Percentiles rank a stretch among this genome's conserved stretches.
Conservation (phyloP, 1,139 yeast species). For the Lodderomyces oxycetoniae region DNA sequence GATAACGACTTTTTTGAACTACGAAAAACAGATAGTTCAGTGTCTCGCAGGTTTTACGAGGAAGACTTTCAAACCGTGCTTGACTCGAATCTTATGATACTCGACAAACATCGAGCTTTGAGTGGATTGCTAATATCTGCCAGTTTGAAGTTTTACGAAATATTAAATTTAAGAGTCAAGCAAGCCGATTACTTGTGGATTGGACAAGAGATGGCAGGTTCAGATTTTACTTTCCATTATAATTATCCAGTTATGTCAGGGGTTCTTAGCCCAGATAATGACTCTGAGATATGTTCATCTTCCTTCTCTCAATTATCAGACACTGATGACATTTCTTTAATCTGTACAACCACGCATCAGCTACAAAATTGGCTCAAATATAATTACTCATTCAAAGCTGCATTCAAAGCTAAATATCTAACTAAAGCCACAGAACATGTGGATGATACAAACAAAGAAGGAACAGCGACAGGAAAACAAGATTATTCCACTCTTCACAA, state of each 20-base stretch:
- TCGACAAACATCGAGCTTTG: constrained; percentile 25
- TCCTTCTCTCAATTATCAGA: constrained; percentile 37
- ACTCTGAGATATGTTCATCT: constrained; percentile 33
- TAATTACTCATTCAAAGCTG: constrained; percentile 13
- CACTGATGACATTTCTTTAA: constrained; percentile 20
- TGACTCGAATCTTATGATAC: constrained; percentile 27
- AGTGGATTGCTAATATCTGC: constrained; percentile 28
- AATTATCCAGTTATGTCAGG: constrained; percentile 31
- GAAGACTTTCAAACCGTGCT: constrained; percentile 22
- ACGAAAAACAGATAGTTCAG: constrained; percentile 9
- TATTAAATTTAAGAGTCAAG: constrained; percentile 22
- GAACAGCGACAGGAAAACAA: too few relatives aligned
- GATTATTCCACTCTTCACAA: constrained; percentile 1
- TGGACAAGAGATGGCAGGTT: constrained; percentile 32
- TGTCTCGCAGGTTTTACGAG: constrained; percentile 20
- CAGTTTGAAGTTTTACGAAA: constrained; percentile 24
- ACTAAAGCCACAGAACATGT: constrained; percentile 8
- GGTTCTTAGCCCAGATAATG: constrained; percentile 28
- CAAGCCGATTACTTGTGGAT: constrained; percentile 31
- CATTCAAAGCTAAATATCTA: constrained; percentile 17
- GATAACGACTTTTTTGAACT: constrained; percentile 22
- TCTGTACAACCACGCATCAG: constrained; percentile 34
- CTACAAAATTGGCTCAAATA: constrained; percentile 26
- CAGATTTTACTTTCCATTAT: constrained; percentile 22
- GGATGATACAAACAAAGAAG: constrained; percentile 7